Evolutionary conservation across 345 rosid genomes (phyloP).

Genomic region (Eucalyptus paniculata): DNA sequence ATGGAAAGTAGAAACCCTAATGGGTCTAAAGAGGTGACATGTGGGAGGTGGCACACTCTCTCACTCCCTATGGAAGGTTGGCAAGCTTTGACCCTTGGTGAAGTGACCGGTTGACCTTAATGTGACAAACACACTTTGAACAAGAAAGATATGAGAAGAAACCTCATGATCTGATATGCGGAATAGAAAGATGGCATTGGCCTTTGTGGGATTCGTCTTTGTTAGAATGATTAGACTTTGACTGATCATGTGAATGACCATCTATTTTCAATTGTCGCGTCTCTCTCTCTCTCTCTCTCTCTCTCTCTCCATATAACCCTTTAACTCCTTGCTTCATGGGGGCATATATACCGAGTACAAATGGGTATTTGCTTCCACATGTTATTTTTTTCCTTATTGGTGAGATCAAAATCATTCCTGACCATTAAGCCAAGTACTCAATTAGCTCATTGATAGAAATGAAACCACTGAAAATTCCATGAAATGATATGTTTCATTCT

Average conservation of each 20-base stretch:
- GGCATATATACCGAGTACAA: neutral
- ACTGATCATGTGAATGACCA: neutral
- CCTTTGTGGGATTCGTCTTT: neutral
- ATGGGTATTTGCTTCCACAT: neutral
- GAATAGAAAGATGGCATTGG: neutral
- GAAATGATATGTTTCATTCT: neutral
- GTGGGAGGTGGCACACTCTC: neutral
- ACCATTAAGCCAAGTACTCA: neutral
- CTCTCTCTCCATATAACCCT: neutral
- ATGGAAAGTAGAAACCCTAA: neutral
- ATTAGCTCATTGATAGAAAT: neutral
- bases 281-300: neutral
- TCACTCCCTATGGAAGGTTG: constrained; percentile 21
- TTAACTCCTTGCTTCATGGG: neutral
- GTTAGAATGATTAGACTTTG: neutral
- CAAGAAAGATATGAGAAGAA: neutral
- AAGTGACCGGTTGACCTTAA: neutral
- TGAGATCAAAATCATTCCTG: neutral
- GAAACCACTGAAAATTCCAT: neutral
- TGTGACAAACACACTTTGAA: neutral
- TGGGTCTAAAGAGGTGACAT: neutral
- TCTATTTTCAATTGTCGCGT: neutral
- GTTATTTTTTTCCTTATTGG: neutral
- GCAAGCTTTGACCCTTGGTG: constrained; percentile 25
- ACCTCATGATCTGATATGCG: neutral